These are phyloP conservation scores for Cercospora nicotianae DNA, from an alignment of 2,329 filamentous ascomycete species.

Conservation along the genomic window DNA sequence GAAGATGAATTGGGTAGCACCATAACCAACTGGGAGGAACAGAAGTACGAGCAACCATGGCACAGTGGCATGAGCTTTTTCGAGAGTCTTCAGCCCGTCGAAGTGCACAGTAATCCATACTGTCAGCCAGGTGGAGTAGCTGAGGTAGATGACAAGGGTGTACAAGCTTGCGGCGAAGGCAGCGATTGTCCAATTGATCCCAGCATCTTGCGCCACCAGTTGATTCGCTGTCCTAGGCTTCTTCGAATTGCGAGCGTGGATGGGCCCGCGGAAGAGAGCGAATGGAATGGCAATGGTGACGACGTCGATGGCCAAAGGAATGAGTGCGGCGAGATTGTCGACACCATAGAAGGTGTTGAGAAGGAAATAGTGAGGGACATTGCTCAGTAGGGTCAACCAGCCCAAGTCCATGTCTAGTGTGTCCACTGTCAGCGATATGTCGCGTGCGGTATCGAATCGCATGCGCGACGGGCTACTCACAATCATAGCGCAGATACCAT, in stretches of 20 bases:
- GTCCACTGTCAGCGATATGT: constrained; percentile 15
- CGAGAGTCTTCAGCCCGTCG: constrained; percentile 66
- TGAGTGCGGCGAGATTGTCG: constrained; percentile 59
- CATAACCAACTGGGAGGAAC: constrained; percentile 68
- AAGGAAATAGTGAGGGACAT: constrained; percentile 74
- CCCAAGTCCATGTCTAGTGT: constrained; percentile 46
- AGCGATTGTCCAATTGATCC: constrained; percentile 64
- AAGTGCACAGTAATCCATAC: constrained; percentile 74
- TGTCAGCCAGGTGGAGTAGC: constrained; percentile 70
- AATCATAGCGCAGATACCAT: constrained; percentile 74
- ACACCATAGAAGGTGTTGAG: constrained; percentile 76
- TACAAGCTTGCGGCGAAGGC: constrained; percentile 72
- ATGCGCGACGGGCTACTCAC: constrained; percentile 45
- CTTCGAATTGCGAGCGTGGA: constrained; percentile 58
- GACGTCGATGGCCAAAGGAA: constrained; percentile 67
- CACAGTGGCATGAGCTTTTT: constrained; percentile 64
- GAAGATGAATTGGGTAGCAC: constrained; percentile 76
- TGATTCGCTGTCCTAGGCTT: constrained; percentile 50
- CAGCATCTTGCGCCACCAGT: constrained; percentile 58
- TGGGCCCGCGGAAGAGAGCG: constrained; percentile 67
- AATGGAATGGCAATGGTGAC: constrained; percentile 72
- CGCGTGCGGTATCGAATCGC: not conserved
- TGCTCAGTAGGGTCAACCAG: constrained; percentile 60
- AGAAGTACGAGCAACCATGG: constrained; percentile 50
- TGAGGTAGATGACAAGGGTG: constrained; percentile 67